Evolutionary conservation across 1,284 basidiomycete species (phyloP).

Genomic region (Fomitopsis betulina): DNA sequence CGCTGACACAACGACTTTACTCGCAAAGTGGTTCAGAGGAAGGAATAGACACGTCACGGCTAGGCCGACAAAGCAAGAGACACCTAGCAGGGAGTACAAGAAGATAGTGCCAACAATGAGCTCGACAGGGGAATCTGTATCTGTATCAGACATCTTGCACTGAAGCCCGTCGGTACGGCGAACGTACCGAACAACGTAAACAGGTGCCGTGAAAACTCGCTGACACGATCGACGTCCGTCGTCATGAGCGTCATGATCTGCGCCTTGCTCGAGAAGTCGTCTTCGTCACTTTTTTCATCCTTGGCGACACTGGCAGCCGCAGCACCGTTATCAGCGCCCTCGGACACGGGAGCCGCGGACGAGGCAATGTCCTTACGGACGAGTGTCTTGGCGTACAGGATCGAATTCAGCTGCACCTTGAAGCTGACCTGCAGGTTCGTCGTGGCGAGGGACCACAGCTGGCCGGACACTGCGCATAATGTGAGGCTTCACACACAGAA

Average conservation of each 20-base stretch:
- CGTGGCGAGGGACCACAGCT: conserved; percentile 72
- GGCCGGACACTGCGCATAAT: conserved; percentile 30
- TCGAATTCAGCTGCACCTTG: conserved; percentile 79
- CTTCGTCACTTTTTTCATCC: conserved; percentile 50
- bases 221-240: conserved; percentile 86
- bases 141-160: background rate
- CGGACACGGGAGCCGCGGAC: conserved; percentile 34
- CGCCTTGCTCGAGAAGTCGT: conserved; percentile 83
- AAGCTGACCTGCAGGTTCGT: conserved; percentile 71
- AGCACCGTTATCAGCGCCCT: conserved; percentile 14
- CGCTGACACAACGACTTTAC: conserved; percentile 76
- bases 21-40: conserved; percentile 84
- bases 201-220: conserved; percentile 80
- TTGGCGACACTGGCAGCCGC: conserved; percentile 8
- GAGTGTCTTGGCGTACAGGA: conserved; percentile 86
- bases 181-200: conserved; percentile 58
- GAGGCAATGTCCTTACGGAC: conserved; percentile 84
- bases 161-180: too few relatives aligned
- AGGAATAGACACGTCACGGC: conserved; percentile 81
- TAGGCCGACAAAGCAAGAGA: conserved; percentile 79
- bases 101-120: conserved; percentile 78
- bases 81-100: conserved; percentile 78
- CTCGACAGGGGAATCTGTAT: conserved; percentile 80
- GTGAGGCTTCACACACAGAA: background rate
- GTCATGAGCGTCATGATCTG: conserved; percentile 89